phyloP scores from a whole-genome alignment of 176 grass and related monocot genomes.

The Oryza officinalis region DNA sequence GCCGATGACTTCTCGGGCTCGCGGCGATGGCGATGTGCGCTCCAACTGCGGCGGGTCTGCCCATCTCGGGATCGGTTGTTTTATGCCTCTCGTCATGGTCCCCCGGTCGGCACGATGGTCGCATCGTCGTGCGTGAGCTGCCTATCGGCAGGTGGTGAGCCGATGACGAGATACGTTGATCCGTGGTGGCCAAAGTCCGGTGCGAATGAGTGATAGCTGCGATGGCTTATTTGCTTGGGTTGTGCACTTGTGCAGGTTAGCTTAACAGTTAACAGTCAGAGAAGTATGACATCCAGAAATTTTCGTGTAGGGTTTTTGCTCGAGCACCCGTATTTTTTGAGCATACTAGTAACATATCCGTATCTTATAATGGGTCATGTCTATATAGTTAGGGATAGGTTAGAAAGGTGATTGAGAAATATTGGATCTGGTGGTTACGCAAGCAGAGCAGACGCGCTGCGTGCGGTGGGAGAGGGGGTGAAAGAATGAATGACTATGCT shows the following conservation, averaged over 20 bases:
- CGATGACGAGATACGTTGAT: conserved; percentile 17
- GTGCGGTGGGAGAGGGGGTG: too few species aligned
- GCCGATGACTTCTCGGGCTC: conserved; percentile 25
- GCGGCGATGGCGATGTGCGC: conserved; percentile 1
- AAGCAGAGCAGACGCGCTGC: too few species aligned
- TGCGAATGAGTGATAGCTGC: not conserved
- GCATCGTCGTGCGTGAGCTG: not conserved
- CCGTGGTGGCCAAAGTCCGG: not conserved
- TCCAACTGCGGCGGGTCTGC: not conserved
- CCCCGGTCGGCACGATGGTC: not conserved
- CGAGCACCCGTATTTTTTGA: not conserved
- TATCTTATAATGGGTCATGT: too few species aligned
- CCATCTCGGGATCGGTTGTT: conserved; percentile 10
- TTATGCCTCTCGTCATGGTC: not conserved
- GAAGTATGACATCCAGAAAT: not conserved
- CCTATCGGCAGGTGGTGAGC: not conserved
- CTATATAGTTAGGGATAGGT: too few species aligned
- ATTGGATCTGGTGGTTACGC: too few species aligned
- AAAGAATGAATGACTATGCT: too few species aligned
- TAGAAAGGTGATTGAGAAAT: too few species aligned
- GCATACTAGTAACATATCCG: too few species aligned
- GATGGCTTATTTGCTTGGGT: not conserved
- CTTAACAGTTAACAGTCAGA: not conserved
- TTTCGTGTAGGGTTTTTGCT: not conserved
- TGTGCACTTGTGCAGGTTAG: not conserved